Evolutionary conservation across 805 yeast species (phyloP).

Genomic region (Sungouiozyma intestinalis): DNA sequence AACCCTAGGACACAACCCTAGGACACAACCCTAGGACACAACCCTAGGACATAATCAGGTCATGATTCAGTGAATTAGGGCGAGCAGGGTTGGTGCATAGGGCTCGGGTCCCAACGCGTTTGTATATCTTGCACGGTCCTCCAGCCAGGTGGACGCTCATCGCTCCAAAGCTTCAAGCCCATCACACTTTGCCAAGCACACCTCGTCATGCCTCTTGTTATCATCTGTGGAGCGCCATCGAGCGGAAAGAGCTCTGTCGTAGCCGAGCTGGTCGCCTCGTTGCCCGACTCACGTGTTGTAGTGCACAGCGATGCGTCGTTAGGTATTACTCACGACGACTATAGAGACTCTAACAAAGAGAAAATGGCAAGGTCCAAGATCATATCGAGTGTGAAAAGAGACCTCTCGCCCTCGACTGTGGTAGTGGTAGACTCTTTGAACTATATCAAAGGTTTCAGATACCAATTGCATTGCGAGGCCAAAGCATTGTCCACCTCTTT

Average conservation of each 20-base stretch:
- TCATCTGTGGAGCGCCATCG: conserved; percentile 77
- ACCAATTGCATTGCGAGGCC: conserved; percentile 90
- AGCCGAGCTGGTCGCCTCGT: conserved; percentile 35
- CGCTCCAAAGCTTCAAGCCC: too few relatives aligned
- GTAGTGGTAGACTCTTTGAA: conserved; percentile 80
- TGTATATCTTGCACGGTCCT: too few relatives aligned
- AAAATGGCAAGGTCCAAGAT: conserved; percentile 76
- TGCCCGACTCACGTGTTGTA: conserved; percentile 42
- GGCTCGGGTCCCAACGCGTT: too few relatives aligned
- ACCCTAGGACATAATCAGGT: too few relatives aligned
- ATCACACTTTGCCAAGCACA: too few relatives aligned
- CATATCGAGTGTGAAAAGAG: conserved; percentile 81
- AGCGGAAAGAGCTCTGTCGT: conserved; percentile 80
- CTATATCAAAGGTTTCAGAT: conserved; percentile 90
- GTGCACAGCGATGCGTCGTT: conserved; percentile 70
- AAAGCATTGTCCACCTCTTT: conserved; percentile 73
- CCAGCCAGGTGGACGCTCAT: too few relatives aligned
- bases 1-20: too few relatives aligned
- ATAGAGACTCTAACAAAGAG: conserved; percentile 64
- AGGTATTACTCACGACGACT: conserved; percentile 59
- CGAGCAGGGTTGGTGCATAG: too few relatives aligned
- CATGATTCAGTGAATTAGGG: too few relatives aligned
- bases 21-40: too few relatives aligned
- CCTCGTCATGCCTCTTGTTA: conserved; percentile 66
- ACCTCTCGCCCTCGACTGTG: conserved; percentile 52